Evolutionary conservation across 805 yeast genomes (phyloP), one percentile per base, ranked within the genome.

Genomic region (Ogataea polymorpha): DNA sequence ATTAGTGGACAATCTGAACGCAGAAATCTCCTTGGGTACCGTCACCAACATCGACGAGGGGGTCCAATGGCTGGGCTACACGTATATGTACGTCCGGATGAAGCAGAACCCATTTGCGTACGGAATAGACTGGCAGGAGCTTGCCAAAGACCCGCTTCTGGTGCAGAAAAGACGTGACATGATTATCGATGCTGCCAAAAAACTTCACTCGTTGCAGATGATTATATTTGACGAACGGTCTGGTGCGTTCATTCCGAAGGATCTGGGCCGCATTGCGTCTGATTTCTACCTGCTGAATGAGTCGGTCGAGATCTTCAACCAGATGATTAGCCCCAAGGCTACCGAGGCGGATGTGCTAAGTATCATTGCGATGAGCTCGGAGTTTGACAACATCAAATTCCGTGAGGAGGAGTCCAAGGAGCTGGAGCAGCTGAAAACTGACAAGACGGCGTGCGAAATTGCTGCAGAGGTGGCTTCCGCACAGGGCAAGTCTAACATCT

Each of bases 51-150:
- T 93, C 9, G 95, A 86, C 23, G 99, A 93, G 65, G 99, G 90
- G 42, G 84, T 93, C 1, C 87, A 82, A 49, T 93, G 99, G 99
- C 70, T 93, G n/a, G 98, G 99, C 3, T 93, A 95, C 54, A 93
- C 99, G 0, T 93, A 93, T 57, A 71, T 93, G 76, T 82, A 78
- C 66, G 97, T 91, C 3, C 70, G 99, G 43, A 93, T 93, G 99
- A 79, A 84, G 44, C 86, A 88, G 57, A 91, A 89, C 49, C 99
- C 99, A 2, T 82, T 89, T 58, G 82, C 85, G 0, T 93, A 93
- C 57, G 99, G 96, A 20, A 78, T 95, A 34, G 87, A 79, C 33
- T 89, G 96, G 93, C 77, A 77, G 48, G 96, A 88, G 49, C 58
- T 95, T 2, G 77, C 79, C 17, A 82, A 82, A 14, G 99, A 93